Percentiles rank a stretch among this genome's conserved stretches.
These are phyloP conservation scores for Chlamydomonas sp. DNA, from an alignment of 139 green algal genomes.

Conservation along the genomic window DNA sequence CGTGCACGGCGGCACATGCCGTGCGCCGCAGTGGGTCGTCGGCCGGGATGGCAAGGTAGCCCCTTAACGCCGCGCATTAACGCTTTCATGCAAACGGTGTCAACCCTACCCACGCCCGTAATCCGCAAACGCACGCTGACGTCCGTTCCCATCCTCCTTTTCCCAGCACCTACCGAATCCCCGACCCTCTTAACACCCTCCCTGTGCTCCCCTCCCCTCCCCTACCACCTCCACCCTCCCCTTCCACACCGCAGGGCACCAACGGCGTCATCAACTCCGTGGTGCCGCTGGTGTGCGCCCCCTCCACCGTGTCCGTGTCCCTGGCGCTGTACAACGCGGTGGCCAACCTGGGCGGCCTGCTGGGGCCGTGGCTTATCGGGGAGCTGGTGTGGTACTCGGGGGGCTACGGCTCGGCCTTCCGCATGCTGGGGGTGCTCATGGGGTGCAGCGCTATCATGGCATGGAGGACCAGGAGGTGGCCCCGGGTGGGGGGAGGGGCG, in stretches of 20 bases:
- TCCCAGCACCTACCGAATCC: background rate
- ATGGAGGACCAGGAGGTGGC: conserved; percentile 23
- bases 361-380: conserved; percentile 45
- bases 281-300: conserved; percentile 19
- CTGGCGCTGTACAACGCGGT: conserved; percentile 46
- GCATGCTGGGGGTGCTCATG: conserved; percentile 40
- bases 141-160: background rate
- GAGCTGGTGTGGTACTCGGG: conserved; percentile 24
- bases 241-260: conserved; percentile 24
- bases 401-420: conserved; percentile 33
- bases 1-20: background rate
- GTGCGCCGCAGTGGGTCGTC: no score
- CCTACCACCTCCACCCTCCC: background rate
- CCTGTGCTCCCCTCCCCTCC: background rate
- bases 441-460: conserved; percentile 24
- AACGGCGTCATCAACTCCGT: conserved; percentile 46
- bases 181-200: background rate
- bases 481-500: background rate
- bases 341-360: conserved; percentile 41
- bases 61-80: no score
- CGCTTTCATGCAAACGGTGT: no score
- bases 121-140: no score
- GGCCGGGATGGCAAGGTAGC: no score
- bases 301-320: conserved; percentile 14
- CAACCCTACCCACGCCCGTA: no score